These are phyloP conservation scores for Thuja plicata DNA, from an alignment of 83 land plant genomes.

Conservation along the genomic window DNA sequence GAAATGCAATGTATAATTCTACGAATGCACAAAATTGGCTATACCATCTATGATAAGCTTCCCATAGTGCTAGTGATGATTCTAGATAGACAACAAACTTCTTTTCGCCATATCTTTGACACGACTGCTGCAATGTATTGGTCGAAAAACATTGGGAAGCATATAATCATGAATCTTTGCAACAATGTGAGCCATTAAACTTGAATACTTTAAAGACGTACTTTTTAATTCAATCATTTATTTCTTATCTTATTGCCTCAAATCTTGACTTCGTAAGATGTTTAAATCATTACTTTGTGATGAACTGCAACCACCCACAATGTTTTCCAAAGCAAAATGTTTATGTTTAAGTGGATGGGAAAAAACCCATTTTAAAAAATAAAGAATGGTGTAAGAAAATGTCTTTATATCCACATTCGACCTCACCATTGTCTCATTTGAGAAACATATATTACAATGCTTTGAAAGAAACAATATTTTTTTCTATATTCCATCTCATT, in stretches of 20 bases:
- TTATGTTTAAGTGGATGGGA: background rate
- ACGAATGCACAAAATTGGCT: no score
- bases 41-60: no score
- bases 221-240: background rate
- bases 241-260: background rate
- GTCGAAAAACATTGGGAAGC: background rate
- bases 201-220: background rate
- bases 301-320: background rate
- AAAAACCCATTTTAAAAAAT: background rate
- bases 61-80: no score
- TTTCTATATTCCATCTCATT: no score
- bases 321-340: background rate
- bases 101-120: conserved; percentile 5
- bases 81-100: background rate
- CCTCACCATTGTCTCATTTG: background rate
- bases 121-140: background rate
- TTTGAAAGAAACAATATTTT: background rate
- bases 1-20: no score
- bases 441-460: background rate
- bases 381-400: background rate
- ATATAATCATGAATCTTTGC: background rate
- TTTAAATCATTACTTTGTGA: background rate
- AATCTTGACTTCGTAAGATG: background rate
- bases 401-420: background rate
- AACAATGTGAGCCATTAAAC: background rate